Evolutionary conservation across 176 grass and related monocot species (phyloP).

Genomic region (Phoenix dactylifera): DNA sequence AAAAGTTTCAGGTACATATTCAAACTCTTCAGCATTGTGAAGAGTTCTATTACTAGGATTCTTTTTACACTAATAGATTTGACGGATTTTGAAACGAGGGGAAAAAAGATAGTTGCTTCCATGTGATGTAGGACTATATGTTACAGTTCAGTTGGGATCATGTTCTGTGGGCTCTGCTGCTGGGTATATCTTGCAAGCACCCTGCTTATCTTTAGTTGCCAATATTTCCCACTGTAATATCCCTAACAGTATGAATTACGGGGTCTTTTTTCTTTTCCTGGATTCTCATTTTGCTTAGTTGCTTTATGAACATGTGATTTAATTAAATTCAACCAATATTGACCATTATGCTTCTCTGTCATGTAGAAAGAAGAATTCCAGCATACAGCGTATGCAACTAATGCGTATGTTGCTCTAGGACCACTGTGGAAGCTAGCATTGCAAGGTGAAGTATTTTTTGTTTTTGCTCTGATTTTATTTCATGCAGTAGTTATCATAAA

Average conservation of each 20-base stretch:
- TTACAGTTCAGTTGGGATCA: no score
- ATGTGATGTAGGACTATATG: background rate
- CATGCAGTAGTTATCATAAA: background rate
- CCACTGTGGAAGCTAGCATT: conserved; percentile 49
- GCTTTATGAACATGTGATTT: background rate
- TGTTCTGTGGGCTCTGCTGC: no score
- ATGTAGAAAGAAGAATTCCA: conserved; percentile 97
- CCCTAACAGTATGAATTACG: no score
- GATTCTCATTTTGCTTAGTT: background rate
- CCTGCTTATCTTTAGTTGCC: no score
- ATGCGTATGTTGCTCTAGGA: conserved; percentile 75
- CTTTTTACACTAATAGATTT: no score
- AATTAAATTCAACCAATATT: conserved; percentile 6
- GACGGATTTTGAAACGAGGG: no score
- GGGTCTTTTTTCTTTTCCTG: no score
- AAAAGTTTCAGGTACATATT: no score
- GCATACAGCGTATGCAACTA: conserved; percentile 88
- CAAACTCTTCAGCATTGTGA: no score
- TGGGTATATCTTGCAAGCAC: no score
- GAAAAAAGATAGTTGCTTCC: background rate
- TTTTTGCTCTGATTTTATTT: conserved; percentile 1
- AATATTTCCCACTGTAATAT: no score
- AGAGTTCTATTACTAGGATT: no score
- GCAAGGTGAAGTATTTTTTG: conserved; percentile 39
- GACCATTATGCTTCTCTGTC: conserved; percentile 13